Evolutionary conservation across 2,329 filamentous ascomycete species (phyloP).

Genomic region (Alternaria sp.): DNA sequence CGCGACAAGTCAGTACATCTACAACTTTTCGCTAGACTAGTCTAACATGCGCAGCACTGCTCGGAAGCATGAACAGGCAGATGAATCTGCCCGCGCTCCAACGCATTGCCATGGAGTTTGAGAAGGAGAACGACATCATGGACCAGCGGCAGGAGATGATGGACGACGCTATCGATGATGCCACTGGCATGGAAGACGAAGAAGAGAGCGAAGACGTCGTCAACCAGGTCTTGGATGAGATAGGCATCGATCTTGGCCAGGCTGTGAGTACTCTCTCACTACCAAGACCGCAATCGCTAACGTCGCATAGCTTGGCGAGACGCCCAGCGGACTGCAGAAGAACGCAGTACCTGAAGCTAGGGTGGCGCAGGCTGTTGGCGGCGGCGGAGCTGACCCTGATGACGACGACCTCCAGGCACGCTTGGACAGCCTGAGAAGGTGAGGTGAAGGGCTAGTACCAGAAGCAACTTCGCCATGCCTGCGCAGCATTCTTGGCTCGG

Average conservation of each 20-base stretch:
- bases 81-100: conserved; percentile 97
- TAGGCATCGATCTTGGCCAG: conserved; percentile 90
- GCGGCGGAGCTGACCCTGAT: conserved; percentile 70
- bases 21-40: background rate
- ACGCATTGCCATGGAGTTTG: conserved; percentile 98
- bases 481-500: background rate
- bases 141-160: conserved; percentile 99
- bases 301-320: conserved; percentile 78
- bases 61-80: conserved; percentile 95
- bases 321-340: conserved; percentile 81
- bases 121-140: conserved; percentile 99
- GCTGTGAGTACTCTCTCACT: conserved; percentile 64
- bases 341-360: conserved; percentile 73
- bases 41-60: conserved; percentile 61
- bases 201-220: conserved; percentile 97
- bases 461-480: background rate
- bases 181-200: conserved; percentile 87
- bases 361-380: conserved; percentile 86
- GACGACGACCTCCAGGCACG: conserved; percentile 95
- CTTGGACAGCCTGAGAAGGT: conserved; percentile 80
- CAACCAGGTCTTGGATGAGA: conserved; percentile 94
- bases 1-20: conserved; percentile 65
- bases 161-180: conserved; percentile 98
- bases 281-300: conserved; percentile 14
- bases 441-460: conserved; percentile 12